Base-by-base conservation (phyloP, 208 protist species). In the Leptomonas pyrrhocoris region DNA sequence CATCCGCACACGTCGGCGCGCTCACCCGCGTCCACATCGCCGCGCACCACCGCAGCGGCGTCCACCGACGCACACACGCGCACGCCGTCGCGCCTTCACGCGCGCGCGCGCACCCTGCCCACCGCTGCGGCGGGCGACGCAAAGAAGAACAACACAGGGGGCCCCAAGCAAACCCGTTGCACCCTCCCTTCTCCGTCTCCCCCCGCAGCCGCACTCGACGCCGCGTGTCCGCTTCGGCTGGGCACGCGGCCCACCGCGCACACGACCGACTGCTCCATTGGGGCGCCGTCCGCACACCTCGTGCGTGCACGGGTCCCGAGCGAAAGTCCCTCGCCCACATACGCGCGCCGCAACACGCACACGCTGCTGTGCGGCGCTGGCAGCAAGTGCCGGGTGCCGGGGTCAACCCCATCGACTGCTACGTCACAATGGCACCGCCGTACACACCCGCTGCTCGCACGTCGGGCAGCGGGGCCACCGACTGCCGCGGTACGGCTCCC, bases 321-420 rank as follows among this genome's bases (percentile, higher is more conserved):
- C 77, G 34, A 90, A 90, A 90, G 84, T 90, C 84, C 84, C 84
- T 90, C 84, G 76, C 75, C 81, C 81, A 67, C 28, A 55, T 38
- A 70, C n/a, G n/a, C 36, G 27, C 63, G 36, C 40, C 63, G 54
- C 50, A 18, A 51, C 38, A 19, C 51, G 2, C 40, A n/a, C 63
- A 42, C 49, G 25, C 16, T 8, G 63, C 19, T 64, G 49, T 30
- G 50, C 43, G 55, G 36, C 63, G 53, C 27, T 45, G 83, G 83
- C 83, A 88, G 83, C 59, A 68, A 88, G 83, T 88, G 83, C 83
- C 83, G 57, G 68, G 69, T 70, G 78, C 74, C 67, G 68, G 77
- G 80, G 80, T 56, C 61, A 70, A 70, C 65, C 65, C 42, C 57
- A 45, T 38, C 34, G 50, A 60, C 38, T 28, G 40, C 64, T 21